phyloP scores from a whole-genome alignment of 2,329 filamentous ascomycete species.

The Penicillium glabrum region DNA sequence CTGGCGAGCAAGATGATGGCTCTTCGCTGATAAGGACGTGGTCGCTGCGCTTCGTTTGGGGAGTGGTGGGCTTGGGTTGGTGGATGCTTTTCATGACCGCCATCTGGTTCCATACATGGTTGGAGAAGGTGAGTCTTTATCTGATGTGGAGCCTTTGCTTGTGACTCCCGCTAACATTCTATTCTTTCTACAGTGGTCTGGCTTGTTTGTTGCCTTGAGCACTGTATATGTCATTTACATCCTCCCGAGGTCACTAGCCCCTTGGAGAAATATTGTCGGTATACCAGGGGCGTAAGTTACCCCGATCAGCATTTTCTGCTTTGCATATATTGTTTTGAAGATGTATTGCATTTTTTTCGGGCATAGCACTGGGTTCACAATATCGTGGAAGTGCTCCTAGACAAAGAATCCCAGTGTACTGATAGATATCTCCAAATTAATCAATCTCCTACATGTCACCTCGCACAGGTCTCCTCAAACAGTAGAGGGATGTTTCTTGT shows the following conservation, averaged over 20 bases:
- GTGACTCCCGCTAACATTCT: slow-evolving; percentile 4
- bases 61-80: slow-evolving; percentile 69
- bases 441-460: not conserved
- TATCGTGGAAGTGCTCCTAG: not conserved
- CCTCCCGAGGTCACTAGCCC: slow-evolving; percentile 45
- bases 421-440: not conserved
- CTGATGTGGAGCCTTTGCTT: not conserved
- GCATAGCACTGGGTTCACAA: not conserved
- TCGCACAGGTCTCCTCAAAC: not conserved
- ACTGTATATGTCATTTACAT: slow-evolving; percentile 55
- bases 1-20: slow-evolving; percentile 37
- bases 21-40: slow-evolving; percentile 57
- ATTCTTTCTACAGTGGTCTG: slow-evolving; percentile 44
- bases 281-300: slow-evolving; percentile 35
- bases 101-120: slow-evolving; percentile 98
- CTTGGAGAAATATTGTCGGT: slow-evolving; percentile 49
- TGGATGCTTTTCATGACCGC: slow-evolving; percentile 99
- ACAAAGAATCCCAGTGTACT: not conserved
- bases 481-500: not conserved
- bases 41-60: slow-evolving; percentile 50
- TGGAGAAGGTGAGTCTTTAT: slow-evolving; percentile 73
- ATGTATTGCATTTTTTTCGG: not conserved
- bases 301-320: not conserved
- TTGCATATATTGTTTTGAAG: slow-evolving; percentile 6
- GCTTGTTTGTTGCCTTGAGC: slow-evolving; percentile 48